Base-by-base conservation (phyloP, 2,329 filamentous ascomycete genomes). In the Sphaceloma murrayae region DNA sequence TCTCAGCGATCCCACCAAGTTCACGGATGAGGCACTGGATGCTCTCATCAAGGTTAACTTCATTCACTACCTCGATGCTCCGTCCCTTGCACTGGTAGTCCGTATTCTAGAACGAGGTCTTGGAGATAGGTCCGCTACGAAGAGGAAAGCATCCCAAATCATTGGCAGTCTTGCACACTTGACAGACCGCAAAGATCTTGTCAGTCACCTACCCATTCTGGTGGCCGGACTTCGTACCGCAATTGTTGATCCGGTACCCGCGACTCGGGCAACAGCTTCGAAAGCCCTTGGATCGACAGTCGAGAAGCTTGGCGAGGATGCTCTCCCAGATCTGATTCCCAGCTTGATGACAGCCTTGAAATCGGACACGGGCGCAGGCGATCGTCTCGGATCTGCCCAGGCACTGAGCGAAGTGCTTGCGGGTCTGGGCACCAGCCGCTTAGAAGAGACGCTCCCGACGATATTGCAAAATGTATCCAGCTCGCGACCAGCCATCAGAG, bases 341-440 rank as follows among this genome's bases (percentile, higher is more conserved):
- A 88, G 86, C 51, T 80, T 98, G 50, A 98, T 98, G 93, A 76
- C 89, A 53, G 96, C 89, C 0, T 82, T 98, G 65, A 95, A 94
- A 63, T 93, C 91, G 19, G 91, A 98, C 54, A 94, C 88, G 38
- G 89, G 91, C 52, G 93, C 93, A 51, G 91, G 91, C 56, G 93
- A 98, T 64, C 79, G 93, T 61, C 75, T 98, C 55, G 91, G 91
- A 57, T 96, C 91, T 45, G 91, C 91, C 13, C 91, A 98, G 67
- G 91, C 91, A 39, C 81, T 98, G 52, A 88, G 84, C 60, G 91
- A 98, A 67, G 91, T 98, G 18, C 80, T 98, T 53, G 91, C 91
- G 36, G 93, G 91, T 52, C 72, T 98, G 56, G 91, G 93, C 52
- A 98, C 91, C 1, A 76, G 82, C 40, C 83, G 91, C 53, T 69